Base-by-base conservation (phyloP, 805 yeast genomes). In the Ogataea paraovalis region DNA sequence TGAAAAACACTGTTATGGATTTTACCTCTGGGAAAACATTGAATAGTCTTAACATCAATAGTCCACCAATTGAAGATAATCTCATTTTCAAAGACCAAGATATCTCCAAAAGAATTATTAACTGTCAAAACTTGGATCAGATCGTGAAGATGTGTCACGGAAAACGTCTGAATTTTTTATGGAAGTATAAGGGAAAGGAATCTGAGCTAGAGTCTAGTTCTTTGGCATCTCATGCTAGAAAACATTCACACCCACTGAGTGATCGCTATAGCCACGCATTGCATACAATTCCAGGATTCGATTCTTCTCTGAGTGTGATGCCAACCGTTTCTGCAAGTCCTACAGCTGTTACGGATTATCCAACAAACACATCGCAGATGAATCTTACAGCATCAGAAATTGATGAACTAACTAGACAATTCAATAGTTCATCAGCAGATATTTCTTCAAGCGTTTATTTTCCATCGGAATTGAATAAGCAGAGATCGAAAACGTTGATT, bases 151-250 rank as follows among this genome's bases (percentile, higher is more conserved):
- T 48, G 21, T 52, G 58, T n/a, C 59, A 50, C 37, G 70, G 71
- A 13, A 64, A 58, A 40, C 51, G 68, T 38, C 49, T 68, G 44
- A 65, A 66, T 7, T 69, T 72, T 46, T 52, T 78, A 16, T 82
- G 83, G 79, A 66, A 65, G 39, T 79, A 76, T 3, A 76, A 75
- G 55, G 85, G 82, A 4, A 60, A 65, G 40, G 64, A 67, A 23
- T 58, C 68, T 16, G 69, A 71, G 42, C 42, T 69, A 14, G 58
- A 60, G 4, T 54, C 51, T 23, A 42, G 46, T 21, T 53, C 62
- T 3, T 44, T 66, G 10, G 58, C 66, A 20, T 23, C 28, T 18
- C 28, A 27, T 32, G 38, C 52, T 13, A 46, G 32, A 21, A 49
- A 40, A 39, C 36, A 48, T n/a, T 44, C 48, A 16, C 19, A 34